Percentiles rank a stretch among this genome's conserved stretches.
These are phyloP conservation scores for Daldinia childiae DNA, from an alignment of 495 filamentous ascomycete genomes.

Conservation along the genomic window DNA sequence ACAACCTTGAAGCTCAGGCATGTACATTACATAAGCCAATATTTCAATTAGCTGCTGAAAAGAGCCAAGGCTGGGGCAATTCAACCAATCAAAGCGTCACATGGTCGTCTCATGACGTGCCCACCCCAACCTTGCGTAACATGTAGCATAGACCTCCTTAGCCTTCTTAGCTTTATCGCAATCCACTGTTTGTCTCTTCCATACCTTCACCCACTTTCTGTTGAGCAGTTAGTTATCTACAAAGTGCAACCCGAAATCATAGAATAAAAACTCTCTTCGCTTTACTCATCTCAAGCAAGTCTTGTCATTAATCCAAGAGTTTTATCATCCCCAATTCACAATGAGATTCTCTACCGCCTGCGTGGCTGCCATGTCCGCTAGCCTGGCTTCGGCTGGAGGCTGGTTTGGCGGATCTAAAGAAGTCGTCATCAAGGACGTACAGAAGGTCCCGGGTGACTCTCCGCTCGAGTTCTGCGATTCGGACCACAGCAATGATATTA, in stretches of 20 bases:
- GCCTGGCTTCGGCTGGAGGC: constrained; percentile 51
- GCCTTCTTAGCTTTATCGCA: constrained; percentile 29
- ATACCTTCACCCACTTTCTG: constrained; percentile 32
- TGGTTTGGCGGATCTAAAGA: constrained; percentile 50
- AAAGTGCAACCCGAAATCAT: constrained; percentile 4
- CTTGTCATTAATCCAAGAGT: not conserved
- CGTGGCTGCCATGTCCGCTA: constrained; percentile 52
- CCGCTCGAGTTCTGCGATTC: constrained; percentile 77
- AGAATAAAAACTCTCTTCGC: constrained; percentile 8
- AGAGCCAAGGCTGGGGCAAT: constrained; percentile 28
- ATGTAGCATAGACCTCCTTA: not conserved
- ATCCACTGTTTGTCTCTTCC: constrained; percentile 20
- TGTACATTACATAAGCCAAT: constrained; percentile 16
- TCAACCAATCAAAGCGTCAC: constrained; percentile 36
- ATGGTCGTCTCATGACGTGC: constrained; percentile 40
- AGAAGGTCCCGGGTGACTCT: constrained; percentile 75
- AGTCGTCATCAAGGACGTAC: constrained; percentile 48
- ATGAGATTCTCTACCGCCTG: constrained; percentile 57
- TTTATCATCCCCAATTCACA: constrained; percentile 25
- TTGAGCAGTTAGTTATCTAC: constrained; percentile 24
- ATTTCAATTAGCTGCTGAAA: constrained; percentile 27
- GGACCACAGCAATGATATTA: constrained; percentile 67
- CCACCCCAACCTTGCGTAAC: constrained; percentile 39
- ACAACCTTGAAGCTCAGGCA: not conserved
- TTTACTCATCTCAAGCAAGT: not conserved